A percentile compares a stretch with the other conserved stretches of the same genome.
Evolutionary conservation across 2,329 filamentous ascomycete species (phyloP).

Genomic region (Alternaria angustiovoidea): DNA sequence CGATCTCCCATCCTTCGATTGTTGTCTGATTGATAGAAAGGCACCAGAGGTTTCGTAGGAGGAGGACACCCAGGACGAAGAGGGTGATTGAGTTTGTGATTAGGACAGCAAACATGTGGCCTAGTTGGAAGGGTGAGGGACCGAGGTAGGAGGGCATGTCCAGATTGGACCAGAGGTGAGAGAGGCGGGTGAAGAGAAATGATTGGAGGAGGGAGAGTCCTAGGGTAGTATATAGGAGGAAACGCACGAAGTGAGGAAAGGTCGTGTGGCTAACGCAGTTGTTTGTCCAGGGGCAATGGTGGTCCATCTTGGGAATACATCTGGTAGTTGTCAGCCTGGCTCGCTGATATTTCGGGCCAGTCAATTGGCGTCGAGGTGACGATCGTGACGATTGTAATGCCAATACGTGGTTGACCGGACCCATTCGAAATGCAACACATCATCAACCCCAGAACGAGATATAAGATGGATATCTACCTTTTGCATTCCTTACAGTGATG

Average conservation of each 20-base stretch:
- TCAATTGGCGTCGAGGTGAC: neutral
- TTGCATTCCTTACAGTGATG: constrained; percentile 83
- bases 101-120: constrained; percentile 67
- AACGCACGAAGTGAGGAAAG: constrained; percentile 83
- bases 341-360: neutral
- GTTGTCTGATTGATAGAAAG: constrained; percentile 77
- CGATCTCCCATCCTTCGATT: constrained; percentile 78
- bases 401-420: neutral
- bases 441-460: neutral
- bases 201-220: constrained; percentile 68
- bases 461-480: constrained; percentile 52
- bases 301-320: constrained; percentile 83
- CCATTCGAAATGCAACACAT: neutral
- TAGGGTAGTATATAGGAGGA: constrained; percentile 73
- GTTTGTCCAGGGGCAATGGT: constrained; percentile 84
- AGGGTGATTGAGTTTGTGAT: constrained; percentile 67
- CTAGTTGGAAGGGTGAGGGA: constrained; percentile 67
- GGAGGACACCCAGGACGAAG: constrained; percentile 70
- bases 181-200: constrained; percentile 67
- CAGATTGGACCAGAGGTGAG: constrained; percentile 70
- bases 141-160: constrained; percentile 75
- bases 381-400: neutral
- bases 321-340: constrained; percentile 41
- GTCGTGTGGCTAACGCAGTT: constrained; percentile 86
- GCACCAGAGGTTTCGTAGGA: constrained; percentile 65